Evolutionary conservation across 192 early-diverging fungal species (phyloP).

Genomic region (Physocladia obscura): DNA sequence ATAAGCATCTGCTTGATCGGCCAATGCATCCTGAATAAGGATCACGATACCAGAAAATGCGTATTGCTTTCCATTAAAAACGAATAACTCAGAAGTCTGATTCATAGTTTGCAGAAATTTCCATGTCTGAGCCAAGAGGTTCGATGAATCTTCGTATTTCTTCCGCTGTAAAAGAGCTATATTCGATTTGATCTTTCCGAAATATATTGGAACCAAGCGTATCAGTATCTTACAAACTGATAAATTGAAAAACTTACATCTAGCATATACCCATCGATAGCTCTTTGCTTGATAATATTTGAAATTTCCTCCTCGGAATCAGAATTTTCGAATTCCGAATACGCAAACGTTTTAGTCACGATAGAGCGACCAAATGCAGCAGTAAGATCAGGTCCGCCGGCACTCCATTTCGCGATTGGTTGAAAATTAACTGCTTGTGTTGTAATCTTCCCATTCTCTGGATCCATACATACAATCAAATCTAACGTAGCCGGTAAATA

Average conservation of each 20-base stretch:
- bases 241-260: slow-evolving; percentile 48
- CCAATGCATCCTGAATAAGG: background rate
- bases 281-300: slow-evolving; percentile 76
- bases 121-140: background rate
- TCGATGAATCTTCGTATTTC: background rate
- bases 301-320: slow-evolving; percentile 68
- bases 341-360: no score
- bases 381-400: background rate
- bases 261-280: slow-evolving; percentile 74
- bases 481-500: no score
- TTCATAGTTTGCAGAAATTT: background rate
- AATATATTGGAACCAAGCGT: background rate
- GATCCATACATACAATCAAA: no score
- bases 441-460: no score
- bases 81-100: background rate
- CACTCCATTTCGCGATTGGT: no score
- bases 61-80: background rate
- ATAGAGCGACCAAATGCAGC: background rate
- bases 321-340: background rate
- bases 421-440: no score
- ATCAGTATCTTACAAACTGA: background rate
- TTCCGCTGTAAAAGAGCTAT: background rate
- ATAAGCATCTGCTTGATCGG: background rate
- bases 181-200: background rate
- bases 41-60: background rate